Conservation (phyloP, 2,329 filamentous ascomycete genomes). For the Alternaria postmessia region DNA sequence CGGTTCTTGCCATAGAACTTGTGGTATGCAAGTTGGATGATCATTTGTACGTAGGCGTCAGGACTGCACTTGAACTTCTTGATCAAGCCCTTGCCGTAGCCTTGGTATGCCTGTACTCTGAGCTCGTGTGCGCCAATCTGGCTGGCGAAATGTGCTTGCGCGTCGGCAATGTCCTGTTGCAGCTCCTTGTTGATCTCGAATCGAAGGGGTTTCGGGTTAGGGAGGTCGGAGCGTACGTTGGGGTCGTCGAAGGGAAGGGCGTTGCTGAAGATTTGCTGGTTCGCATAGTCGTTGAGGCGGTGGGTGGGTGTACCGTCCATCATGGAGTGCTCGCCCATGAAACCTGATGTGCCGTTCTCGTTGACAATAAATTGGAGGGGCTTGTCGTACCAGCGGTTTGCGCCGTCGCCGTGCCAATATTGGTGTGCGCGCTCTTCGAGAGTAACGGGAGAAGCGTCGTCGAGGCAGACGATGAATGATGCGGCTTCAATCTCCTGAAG, state of each 20-base stretch:
- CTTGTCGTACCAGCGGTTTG: conserved; percentile 98
- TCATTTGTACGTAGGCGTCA: conserved; percentile 97
- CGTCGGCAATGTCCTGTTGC: conserved; percentile 78
- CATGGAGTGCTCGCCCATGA: conserved; percentile 99
- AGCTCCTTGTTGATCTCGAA: conserved; percentile 81
- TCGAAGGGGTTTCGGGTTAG: conserved; percentile 78
- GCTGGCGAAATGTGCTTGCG: conserved; percentile 77
- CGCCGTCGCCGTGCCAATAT: conserved; percentile 98
- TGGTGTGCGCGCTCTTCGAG: conserved; percentile 93
- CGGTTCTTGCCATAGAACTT: conserved; percentile 99
- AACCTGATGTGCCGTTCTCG: conserved; percentile 96
- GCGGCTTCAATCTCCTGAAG: conserved; percentile 86
- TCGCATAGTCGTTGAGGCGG: conserved; percentile 93
- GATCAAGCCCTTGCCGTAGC: conserved; percentile 96
- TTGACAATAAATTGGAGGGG: conserved; percentile 97
- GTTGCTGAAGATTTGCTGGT: conserved; percentile 90
- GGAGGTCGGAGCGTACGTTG: conserved; percentile 78
- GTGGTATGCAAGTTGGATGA: conserved; percentile 97
- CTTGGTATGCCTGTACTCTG: conserved; percentile 93
- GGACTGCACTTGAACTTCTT: conserved; percentile 99
- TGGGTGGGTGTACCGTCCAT: conserved; percentile 99
- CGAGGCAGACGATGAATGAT: conserved; percentile 91
- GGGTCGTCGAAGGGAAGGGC: conserved; percentile 89
- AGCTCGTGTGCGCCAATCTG: conserved; percentile 91
- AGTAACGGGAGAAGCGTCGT: conserved; percentile 89